These are phyloP conservation scores for Penicillium manginii DNA, from an alignment of 495 filamentous ascomycete species.

Conservation along the genomic window DNA sequence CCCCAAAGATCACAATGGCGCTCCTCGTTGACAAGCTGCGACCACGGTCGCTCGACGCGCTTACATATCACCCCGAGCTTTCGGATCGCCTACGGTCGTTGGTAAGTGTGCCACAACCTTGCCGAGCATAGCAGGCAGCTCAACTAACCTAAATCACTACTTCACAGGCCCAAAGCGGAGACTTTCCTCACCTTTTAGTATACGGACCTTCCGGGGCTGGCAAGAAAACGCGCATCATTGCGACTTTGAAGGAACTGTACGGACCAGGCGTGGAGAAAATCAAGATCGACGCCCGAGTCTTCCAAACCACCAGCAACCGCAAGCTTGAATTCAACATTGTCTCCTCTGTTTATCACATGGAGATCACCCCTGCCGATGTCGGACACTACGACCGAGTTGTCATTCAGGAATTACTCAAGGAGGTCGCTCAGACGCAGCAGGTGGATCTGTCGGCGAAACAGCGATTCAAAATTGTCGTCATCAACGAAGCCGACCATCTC, in stretches of 20 bases:
- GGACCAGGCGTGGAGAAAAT: slow-evolving; percentile 95
- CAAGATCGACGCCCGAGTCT: slow-evolving; percentile 93
- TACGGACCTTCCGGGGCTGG: slow-evolving; percentile 96
- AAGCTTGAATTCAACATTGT: slow-evolving; percentile 99
- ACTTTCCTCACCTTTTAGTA: slow-evolving; percentile 95
- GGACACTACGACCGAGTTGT: slow-evolving; percentile 95
- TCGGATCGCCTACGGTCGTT: slow-evolving; percentile 86
- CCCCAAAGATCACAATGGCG: slow-evolving; percentile 52
- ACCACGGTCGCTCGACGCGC: slow-evolving; percentile 81
- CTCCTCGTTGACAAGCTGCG: slow-evolving; percentile 95
- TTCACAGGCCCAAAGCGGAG: slow-evolving; percentile 84
- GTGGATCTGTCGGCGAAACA: slow-evolving; percentile 89
- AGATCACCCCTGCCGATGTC: slow-evolving; percentile 98
- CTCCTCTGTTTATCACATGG: slow-evolving; percentile 91
- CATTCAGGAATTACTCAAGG: slow-evolving; percentile 92
- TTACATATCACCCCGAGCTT: slow-evolving; percentile 87
- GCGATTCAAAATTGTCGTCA: slow-evolving; percentile 96
- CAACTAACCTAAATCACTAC: neutral
- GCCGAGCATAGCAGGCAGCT: neutral
- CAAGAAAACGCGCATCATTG: slow-evolving; percentile 96
- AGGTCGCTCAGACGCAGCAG: slow-evolving; percentile 98
- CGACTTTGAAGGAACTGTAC: slow-evolving; percentile 89
- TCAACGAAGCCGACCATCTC: slow-evolving; percentile 98
- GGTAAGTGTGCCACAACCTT: slow-evolving; percentile 51
- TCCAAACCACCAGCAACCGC: slow-evolving; percentile 92